Conservation (phyloP, 23 red algal species). For the Porphyridium purpureum region DNA sequence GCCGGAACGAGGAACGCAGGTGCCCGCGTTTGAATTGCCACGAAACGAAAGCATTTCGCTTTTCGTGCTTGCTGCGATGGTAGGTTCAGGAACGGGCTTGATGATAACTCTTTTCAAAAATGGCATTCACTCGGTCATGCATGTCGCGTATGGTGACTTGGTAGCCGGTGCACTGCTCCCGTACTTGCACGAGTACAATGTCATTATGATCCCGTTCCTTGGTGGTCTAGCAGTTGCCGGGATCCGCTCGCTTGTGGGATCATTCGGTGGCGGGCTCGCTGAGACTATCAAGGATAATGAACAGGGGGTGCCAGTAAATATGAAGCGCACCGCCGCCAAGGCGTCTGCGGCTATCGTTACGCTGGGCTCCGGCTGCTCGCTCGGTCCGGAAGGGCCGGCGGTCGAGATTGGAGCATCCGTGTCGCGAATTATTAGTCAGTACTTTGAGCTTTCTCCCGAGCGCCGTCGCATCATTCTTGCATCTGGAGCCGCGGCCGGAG, state of each 20-base stretch:
- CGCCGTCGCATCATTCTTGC: constrained; percentile 8
- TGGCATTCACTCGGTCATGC: constrained; percentile 2
- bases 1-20: too few relatives aligned
- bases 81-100: constrained; percentile 6
- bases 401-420: constrained; percentile 31
- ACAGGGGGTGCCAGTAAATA: constrained; percentile 3
- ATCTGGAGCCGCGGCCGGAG: constrained; percentile 23
- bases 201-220: constrained; percentile 15
- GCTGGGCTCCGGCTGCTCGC: constrained; percentile 17
- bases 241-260: background rate
- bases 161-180: constrained; percentile 11
- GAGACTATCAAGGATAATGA: constrained; percentile 3
- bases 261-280: constrained; percentile 12
- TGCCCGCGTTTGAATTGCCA: too few relatives aligned
- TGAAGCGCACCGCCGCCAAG: constrained; percentile 2
- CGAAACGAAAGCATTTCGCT: too few relatives aligned
- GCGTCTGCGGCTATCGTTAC: constrained; percentile 18
- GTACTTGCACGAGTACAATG: constrained; percentile 8
- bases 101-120: constrained; percentile 20
- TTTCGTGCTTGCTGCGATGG: constrained; percentile 6
- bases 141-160: constrained; percentile 10
- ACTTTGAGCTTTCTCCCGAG: constrained; percentile 4
- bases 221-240: constrained; percentile 13
- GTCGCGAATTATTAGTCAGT: constrained; percentile 3
- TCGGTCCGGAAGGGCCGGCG: constrained; percentile 22